Base-by-base conservation (phyloP, 352 stramenopile species). In the Stramenopiles sp. region DNA sequence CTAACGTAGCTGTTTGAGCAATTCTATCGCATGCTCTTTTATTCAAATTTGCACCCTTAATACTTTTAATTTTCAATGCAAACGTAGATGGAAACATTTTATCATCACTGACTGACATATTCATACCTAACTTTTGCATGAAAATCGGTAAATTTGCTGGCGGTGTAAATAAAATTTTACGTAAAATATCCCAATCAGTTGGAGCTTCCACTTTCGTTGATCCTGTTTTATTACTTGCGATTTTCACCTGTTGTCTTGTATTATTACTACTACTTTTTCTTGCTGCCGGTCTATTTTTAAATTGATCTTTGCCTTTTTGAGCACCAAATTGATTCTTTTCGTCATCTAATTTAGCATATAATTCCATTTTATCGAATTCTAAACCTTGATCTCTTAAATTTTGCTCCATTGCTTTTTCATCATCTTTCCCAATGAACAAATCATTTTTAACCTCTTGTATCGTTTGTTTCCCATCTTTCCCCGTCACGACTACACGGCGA, bases 401-500 rank as follows among this genome's bases (percentile, higher is more conserved):
- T 69, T 69, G 20, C 53, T 27, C 20, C 20, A 69, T 69, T 27
- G 53, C 53, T 20, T 20, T 27, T 27, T 69, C 53, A 69, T 69
- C 53, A 69, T 69, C 53, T 69, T 69, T 69, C 20, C 53, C 20
- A 27, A 69, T 69, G 20, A 20, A 69, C 20, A 69, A 27, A 27
- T 69, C 53, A 27, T 69, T 69, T 27, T 69, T 69, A 20, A 69
- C 20, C 7, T 79, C 32, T 79, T 79, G 30, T 23, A 91, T 84
- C 0, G 79, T 84, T 73, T 92, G 84, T 0, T 77, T 80, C 1
- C 87, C 87, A 65, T 91, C 87, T 0, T 79, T 81, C 4, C 85
- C 69, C 0, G 87, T 90, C 13, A 90, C 83, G 0, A 90, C 83
- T 63, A 91, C 86, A 43, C 88, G 86, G 23, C 86, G 85, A n/a